Evolutionary conservation across 306 rosid species (phyloP), one percentile per base, ranked within the genome.

Genomic region (Prunus mongolica): DNA sequence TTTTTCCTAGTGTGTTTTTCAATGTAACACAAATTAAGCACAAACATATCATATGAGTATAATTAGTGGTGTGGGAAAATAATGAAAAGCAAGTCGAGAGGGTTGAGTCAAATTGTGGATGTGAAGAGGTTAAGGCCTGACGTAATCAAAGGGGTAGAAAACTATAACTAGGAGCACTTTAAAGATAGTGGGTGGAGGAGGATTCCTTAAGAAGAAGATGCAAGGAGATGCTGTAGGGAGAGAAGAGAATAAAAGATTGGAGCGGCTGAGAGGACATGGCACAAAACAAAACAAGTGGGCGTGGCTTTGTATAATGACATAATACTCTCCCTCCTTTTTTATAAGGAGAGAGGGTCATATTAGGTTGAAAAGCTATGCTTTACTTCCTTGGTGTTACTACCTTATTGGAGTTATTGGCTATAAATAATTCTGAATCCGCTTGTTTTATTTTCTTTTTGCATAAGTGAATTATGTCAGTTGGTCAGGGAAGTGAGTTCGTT

Each of bases 131-230:
- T 1, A 30, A 45, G 58, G 62, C 45, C 50, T 25, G 12, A 15
- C 15, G 20, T 16, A 12, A 18, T 14, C 56, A 8, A n/a, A 55
- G 24, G 56, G 54, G 67, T 44, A 46, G 12, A n/a, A 27, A 24
- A 12, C 1, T 14, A 60, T 19, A 51, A 15, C 16, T 15, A 13
- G 57, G 65, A 27, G 24, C 74, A 50, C 45, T 45, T 68, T 52
- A 61, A 12, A 15, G 32, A 41, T 16, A 52, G 30, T 44, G 52
- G 47, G 79, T 50, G 76, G 85, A 69, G 77, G 72, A 68, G 73
- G 82, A 78, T 82, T 82, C 58, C 74, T 63, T 11, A 12, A 38
- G 63, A 78, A 70, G 8, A 15, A 49, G 54, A 41, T 56, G 34
- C 24, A 10, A 13, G 13, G 47, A 52, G 49, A 51, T 19, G 4